Evolutionary conservation across 2,329 filamentous ascomycete genomes (phyloP), one percentile per base, ranked within the genome.

Genomic region (Hypocreales sp.): DNA sequence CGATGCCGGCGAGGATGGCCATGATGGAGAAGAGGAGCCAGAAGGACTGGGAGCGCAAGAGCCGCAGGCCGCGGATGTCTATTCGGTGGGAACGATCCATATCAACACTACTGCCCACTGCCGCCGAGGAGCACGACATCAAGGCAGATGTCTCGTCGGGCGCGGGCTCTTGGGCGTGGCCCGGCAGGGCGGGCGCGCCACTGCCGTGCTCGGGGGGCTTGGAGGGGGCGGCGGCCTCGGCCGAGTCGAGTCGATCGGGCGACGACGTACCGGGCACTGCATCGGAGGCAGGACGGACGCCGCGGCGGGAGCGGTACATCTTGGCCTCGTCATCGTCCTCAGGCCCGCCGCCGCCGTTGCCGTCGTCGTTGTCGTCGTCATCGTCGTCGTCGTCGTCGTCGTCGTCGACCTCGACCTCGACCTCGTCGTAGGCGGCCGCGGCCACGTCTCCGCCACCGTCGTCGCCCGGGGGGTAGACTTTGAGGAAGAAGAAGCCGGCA

Each of bases 1-100:
- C 90, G 41, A 94, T 79, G 28, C 90, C 90, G 5, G 84, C 83
- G 35, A 95, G 61, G n/a, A 94, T 68, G 21, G 77, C 84, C 67
- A 98, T 81, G 39, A 93, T 73, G 31, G 68, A 53, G 51, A 92
- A 95, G 16, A 92, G 57, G 44, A 92, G 79, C 84, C 86, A 95
- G 52, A 95, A 98, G 38, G 92, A 79, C 25, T 74, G 43, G 34
- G 67, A 72, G 28, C 60, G 61, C 18, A 93, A 56, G 46, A 98
- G 64, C 11, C 67, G 65, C 45, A 83, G 60, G 37, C 90, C 90
- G 47, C 87, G 81, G 46, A 95, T 79, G 72, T 95, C 90, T 82
- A 80, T 55, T 64, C 75, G 74, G 56, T 78, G 77, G 62, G 74
- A 77, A 61, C 73, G 71, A 62, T 73, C 64, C 53, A 72, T 64